These are phyloP conservation scores for Camelina hispida DNA, from an alignment of 345 rosid genomes.

Conservation along the genomic window DNA sequence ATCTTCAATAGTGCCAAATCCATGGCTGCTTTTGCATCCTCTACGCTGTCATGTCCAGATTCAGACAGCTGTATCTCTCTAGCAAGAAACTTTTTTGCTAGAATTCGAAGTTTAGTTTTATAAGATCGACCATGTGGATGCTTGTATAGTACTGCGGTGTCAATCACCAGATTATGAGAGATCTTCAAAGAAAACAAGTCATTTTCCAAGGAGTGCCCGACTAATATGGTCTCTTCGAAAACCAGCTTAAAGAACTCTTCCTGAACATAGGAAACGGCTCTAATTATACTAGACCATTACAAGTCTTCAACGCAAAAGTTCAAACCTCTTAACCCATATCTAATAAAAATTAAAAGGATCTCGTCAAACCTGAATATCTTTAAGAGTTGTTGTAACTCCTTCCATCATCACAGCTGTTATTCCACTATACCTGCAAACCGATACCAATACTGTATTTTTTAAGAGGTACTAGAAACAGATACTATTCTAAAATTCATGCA, in stretches of 20 bases:
- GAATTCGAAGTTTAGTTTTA: constrained; percentile 84
- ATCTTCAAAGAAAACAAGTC: constrained; percentile 86
- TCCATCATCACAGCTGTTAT: constrained; percentile 81
- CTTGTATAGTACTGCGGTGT: constrained; percentile 86
- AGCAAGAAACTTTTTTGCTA: constrained; percentile 79
- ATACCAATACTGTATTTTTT: constrained; percentile 22
- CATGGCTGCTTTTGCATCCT: constrained; percentile 94
- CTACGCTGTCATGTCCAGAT: constrained; percentile 84
- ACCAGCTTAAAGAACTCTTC: constrained; percentile 81
- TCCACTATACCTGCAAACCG: constrained; percentile 81
- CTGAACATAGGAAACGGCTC: constrained; percentile 55
- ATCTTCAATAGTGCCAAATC: constrained; percentile 88
- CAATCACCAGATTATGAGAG: constrained; percentile 85
- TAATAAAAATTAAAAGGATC: constrained; percentile 13
- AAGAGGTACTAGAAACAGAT: constrained; percentile 7
- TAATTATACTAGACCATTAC: constrained; percentile 29
- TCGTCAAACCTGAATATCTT: constrained; percentile 76
- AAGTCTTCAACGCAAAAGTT: background rate
- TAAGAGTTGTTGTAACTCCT: constrained; percentile 74
- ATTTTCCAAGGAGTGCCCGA: constrained; percentile 98
- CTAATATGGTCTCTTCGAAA: constrained; percentile 78
- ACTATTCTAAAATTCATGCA: background rate
- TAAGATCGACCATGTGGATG: constrained; percentile 76
- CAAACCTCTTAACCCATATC: constrained; percentile 5
- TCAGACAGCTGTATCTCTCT: constrained; percentile 83